Base-by-base conservation (phyloP, 2,329 filamentous ascomycete genomes). In the Akanthomyces muscarius region DNA sequence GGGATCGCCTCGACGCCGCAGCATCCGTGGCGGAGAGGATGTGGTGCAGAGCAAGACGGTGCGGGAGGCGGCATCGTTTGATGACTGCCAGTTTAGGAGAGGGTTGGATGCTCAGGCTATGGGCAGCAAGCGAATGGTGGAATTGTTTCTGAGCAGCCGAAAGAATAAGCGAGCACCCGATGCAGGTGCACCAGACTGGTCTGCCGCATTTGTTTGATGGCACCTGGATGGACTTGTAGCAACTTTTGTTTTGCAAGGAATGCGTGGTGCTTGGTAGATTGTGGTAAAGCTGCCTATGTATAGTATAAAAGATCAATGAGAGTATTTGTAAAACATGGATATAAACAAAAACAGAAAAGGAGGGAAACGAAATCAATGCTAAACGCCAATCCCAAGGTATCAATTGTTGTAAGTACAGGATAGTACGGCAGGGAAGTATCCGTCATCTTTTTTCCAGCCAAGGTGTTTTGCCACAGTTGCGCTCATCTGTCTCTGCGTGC, bases 61-160 rank as follows among this genome's bases (percentile, higher is more conserved):
- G 42, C 45, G 50, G 51, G 65, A 48, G 52, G 61, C 21, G 67
- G 1, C 67, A 10, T 53, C 18, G 57, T 42, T 8, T 63, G 57
- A 33, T 64, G 68, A 23, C 63, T 48, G 33, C 63, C 23, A 50
- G 65, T 11, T 52, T 38, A 59, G 64, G 1, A 61, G 60, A 23
- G 66, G 70, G 7, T 63, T 66, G 62, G 72, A 76, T 45, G 69
- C 72, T 0, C 76, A 79, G 63, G 70, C 70, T 0, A 70, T 77
- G 64, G 79, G 79, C 2, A 81, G 81, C 67, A 79, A 79, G 69
- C 74, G 75, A 48, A 84, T 85, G 79, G 82, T 85, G 8, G 82
- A 85, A 59, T 64, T 80, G 55, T 85, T 85, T 68, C 72, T 85
- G 33, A 83, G 75, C 64, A 82, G 77, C 53, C 76, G 82, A 21